A percentile compares a stretch with the other conserved stretches of the same genome.
Conservation (phyloP, 345 rosid species). For the Ceriops decandra region DNA sequence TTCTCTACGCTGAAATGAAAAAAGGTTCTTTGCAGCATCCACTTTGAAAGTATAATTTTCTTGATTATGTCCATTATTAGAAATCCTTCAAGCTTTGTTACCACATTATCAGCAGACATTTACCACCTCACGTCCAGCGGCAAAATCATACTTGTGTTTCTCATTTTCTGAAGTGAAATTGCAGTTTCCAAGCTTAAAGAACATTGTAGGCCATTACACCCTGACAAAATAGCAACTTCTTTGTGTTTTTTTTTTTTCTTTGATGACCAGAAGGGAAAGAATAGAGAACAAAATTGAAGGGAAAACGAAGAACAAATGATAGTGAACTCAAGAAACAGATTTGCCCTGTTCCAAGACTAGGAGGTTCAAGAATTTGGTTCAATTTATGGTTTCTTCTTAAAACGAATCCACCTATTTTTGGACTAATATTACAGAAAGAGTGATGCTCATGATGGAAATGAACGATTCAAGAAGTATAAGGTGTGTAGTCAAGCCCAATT, state of each 20-base stretch:
- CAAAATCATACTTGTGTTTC: too few species aligned
- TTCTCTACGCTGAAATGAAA: too few species aligned
- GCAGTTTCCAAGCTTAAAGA: too few species aligned
- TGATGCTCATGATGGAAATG: constrained; percentile 13
- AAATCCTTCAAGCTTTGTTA: neutral
- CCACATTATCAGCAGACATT: constrained; percentile 2
- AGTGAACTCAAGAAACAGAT: constrained; percentile 21
- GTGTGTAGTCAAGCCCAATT: constrained; percentile 57
- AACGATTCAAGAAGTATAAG: constrained; percentile 35
- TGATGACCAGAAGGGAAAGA: neutral
- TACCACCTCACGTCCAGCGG: too few species aligned
- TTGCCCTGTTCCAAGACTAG: constrained; percentile 12
- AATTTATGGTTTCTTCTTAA: constrained; percentile 10
- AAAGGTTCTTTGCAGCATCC: too few species aligned
- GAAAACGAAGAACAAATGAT: constrained; percentile 1
- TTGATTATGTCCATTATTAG: neutral
- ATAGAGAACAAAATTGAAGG: neutral
- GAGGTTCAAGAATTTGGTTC: constrained; percentile 8
- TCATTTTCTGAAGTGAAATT: too few species aligned
- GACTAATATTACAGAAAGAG: constrained; percentile 38
- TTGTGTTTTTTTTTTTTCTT: too few species aligned
- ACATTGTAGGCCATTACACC: too few species aligned
- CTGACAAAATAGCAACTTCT: too few species aligned
- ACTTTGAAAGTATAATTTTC: neutral
- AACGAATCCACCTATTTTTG: constrained; percentile 16